Conservation (phyloP, 192 early-diverging fungal genomes). For the Coemansia asiatica region DNA sequence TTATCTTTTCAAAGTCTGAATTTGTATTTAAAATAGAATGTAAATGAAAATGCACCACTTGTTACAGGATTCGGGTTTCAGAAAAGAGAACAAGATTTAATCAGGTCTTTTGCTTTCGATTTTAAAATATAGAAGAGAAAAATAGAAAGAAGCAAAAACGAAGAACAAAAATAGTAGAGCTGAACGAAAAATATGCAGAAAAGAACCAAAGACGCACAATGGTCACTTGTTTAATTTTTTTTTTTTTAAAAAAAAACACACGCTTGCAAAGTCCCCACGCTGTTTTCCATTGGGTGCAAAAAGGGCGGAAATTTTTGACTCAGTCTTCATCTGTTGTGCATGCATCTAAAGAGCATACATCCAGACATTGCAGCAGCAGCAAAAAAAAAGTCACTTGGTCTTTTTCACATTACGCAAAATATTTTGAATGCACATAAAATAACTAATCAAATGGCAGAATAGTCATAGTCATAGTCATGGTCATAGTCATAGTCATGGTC, state of each 20-base stretch:
- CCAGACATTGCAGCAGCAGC: too few species aligned
- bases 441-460: not conserved
- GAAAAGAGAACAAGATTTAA: not conserved
- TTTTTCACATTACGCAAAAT: not conserved
- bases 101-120: not conserved
- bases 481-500: too few species aligned
- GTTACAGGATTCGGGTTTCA: not conserved
- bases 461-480: too few species aligned
- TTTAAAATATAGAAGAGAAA: constrained; percentile 7
- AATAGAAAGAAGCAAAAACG: constrained; percentile 9
- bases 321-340: too few species aligned
- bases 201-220: not conserved
- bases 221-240: too few species aligned
- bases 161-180: not conserved
- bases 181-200: not conserved
- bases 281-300: too few species aligned
- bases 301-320: too few species aligned
- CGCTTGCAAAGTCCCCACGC: too few species aligned
- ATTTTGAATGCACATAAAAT: not conserved
- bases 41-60: not conserved
- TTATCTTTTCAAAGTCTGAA: not conserved
- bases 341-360: too few species aligned
- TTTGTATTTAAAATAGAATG: not conserved
- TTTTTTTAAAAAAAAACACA: too few species aligned
- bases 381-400: not conserved